A percentile compares a stretch with the other conserved stretches of the same genome.
These are phyloP conservation scores for Aquilaria yunnanensis DNA, from an alignment of 345 rosid species.

Conservation along the genomic window DNA sequence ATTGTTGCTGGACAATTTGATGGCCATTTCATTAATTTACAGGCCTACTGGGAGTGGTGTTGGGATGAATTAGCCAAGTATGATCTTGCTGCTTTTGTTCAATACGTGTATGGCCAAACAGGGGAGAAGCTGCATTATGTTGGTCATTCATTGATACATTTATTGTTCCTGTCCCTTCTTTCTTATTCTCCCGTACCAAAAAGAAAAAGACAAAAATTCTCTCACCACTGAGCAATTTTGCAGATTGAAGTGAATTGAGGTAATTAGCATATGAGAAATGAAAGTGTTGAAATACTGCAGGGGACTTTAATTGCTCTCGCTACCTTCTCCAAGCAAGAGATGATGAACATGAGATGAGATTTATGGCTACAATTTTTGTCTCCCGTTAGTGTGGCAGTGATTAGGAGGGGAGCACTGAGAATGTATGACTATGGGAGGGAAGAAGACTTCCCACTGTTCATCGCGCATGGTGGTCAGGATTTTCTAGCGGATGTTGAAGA, in stretches of 20 bases:
- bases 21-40: not conserved
- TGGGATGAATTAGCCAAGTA: conserved; percentile 39
- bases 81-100: conserved; percentile 38
- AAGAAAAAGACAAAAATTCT: too few species aligned
- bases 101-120: conserved; percentile 26
- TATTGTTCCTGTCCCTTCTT: too few species aligned
- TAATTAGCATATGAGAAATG: too few species aligned
- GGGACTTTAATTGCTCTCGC: conserved; percentile 48
- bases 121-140: conserved; percentile 39
- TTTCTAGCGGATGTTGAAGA: conserved; percentile 32
- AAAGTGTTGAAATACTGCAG: not conserved
- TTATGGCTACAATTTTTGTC: not conserved
- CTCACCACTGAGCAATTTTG: too few species aligned
- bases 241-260: too few species aligned
- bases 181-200: too few species aligned
- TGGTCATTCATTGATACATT: conserved; percentile 26
- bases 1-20: not conserved
- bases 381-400: conserved; percentile 17
- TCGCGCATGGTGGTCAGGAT: conserved; percentile 45
- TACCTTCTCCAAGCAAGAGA: conserved; percentile 23
- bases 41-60: conserved; percentile 48
- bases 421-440: conserved; percentile 40
- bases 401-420: conserved; percentile 33
- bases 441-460: conserved; percentile 34
- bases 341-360: too few species aligned